Evolutionary conservation across 805 yeast genomes (phyloP).

Genomic region (Yarrowia porcina): DNA sequence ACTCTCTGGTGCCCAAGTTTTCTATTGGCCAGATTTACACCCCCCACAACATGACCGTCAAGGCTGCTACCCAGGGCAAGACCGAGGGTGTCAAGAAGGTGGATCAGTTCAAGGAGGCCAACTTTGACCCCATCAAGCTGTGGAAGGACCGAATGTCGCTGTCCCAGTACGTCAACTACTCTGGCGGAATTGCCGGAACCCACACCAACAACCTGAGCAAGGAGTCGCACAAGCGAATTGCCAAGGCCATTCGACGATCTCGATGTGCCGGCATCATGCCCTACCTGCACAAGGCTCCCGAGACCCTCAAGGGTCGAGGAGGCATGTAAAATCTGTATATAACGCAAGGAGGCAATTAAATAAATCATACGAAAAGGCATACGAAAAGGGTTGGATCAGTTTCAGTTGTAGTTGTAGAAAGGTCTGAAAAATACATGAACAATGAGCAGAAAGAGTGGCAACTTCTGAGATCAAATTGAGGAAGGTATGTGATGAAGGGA

Average conservation of each 20-base stretch:
- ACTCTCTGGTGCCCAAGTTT: conserved; percentile 12
- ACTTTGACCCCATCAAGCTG: conserved; percentile 31
- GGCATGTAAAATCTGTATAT: conserved; percentile 24
- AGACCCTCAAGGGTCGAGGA: conserved; percentile 26
- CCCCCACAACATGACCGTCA: conserved; percentile 8
- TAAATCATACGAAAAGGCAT: neutral
- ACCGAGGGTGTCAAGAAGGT: conserved; percentile 1
- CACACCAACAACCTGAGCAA: conserved; percentile 64
- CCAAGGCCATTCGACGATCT: conserved; percentile 76
- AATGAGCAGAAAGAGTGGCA: too few relatives aligned
- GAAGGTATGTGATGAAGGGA: too few relatives aligned
- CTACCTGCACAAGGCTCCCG: conserved; percentile 52
- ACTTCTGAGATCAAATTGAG: too few relatives aligned
- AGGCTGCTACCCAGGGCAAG: conserved; percentile 9
- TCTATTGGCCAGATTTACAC: conserved; percentile 14
- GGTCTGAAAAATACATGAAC: too few relatives aligned
- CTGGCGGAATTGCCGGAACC: conserved; percentile 76
- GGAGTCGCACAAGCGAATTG: conserved; percentile 64
- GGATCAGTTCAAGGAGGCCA: conserved; percentile 35
- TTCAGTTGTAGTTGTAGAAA: too few relatives aligned
- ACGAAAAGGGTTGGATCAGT: too few relatives aligned
- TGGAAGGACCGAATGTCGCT: conserved; percentile 59
- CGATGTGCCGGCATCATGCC: conserved; percentile 78
- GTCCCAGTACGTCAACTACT: conserved; percentile 59
- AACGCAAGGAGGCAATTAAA: conserved; percentile 9